Conservation (phyloP, 2,329 filamentous ascomycete genomes). For the Botrytis fragariae region DNA sequence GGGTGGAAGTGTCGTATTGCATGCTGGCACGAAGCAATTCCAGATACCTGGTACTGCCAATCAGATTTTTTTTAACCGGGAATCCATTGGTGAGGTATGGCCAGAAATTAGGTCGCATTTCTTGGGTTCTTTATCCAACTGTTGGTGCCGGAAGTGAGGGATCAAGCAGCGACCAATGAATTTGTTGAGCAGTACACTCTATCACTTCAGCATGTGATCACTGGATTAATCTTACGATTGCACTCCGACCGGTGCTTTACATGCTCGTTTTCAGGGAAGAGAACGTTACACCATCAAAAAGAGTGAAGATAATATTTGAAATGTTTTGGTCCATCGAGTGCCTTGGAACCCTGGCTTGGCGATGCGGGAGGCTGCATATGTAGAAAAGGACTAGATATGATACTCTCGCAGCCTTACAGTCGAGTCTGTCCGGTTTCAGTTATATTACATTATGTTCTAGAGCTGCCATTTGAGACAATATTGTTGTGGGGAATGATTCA, state of each 20-base stretch:
- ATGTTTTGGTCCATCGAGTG: not conserved
- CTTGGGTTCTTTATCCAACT: not conserved
- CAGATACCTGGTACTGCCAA: constrained; percentile 10
- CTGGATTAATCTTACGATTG: too few species aligned
- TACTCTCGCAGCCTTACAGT: constrained; percentile 4
- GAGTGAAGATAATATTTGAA: not conserved
- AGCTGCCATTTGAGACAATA: not conserved
- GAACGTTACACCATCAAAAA: not conserved
- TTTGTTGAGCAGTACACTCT: not conserved
- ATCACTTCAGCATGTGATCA: not conserved
- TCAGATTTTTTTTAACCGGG: not conserved
- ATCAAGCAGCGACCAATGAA: not conserved
- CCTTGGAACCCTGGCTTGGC: not conserved
- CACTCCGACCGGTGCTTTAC: not conserved
- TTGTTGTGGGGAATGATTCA: not conserved
- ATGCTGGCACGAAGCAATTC: not conserved
- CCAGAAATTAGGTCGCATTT: not conserved
- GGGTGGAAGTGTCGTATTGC: not conserved
- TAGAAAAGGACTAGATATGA: not conserved
- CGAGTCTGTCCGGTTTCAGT: not conserved
- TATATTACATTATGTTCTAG: not conserved
- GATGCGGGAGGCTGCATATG: constrained; percentile 12
- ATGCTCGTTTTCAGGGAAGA: not conserved
- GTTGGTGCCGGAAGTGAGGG: not conserved
- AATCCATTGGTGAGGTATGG: not conserved